Base-by-base conservation (phyloP, 176 grass and related monocot genomes). In the Hordeum marinum region DNA sequence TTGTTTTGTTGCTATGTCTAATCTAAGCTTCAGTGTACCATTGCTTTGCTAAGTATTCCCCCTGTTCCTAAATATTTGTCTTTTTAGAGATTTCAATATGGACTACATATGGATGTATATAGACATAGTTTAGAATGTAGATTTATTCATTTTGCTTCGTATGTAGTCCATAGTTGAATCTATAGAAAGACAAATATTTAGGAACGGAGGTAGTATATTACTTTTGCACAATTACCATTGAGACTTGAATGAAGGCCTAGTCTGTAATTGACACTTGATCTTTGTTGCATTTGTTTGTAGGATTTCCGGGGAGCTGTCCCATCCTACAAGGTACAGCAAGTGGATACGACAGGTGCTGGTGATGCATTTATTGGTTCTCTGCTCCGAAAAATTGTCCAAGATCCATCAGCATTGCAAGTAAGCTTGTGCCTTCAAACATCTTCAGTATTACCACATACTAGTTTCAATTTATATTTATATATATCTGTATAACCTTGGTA, bases 261-360 rank as follows among this genome's bases (percentile, higher is more conserved):
- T 72, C 3, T 63, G 39, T 24, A 42, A 29, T 61, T 21, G 32
- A 25, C 60, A 9, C 70, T 24, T 65, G 61, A 11, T 23, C 48
- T 80, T 43, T 78, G 15, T 25, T 72, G 0, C 57, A 23, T 73
- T 45, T 81, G 57, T 80, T 77, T 84, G 27, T 72, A 98, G 95
- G 92, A 93, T 93, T 98, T 98, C 85, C 91, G 17, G 45, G 95
- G 95, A 60, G 15, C 29, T 35, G 91, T 95, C 1, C 72, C 84
- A 34, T 95, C 95, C 5, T 91, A 87, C 80, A 75, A 89, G 80
- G 89, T 98, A 82, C 62, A 88, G 59, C 95, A 98, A 71, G 92
- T 98, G 26, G 95, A 98, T 68, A 93, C 95, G 41, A 98, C 95
- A 12, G 95, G 95, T 2, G 95, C 95, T 15, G 95, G 95, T 67